Evolutionary conservation across 768 basidiomycete genomes (phyloP).

Genomic region (Dacryopinax primogenitus): DNA sequence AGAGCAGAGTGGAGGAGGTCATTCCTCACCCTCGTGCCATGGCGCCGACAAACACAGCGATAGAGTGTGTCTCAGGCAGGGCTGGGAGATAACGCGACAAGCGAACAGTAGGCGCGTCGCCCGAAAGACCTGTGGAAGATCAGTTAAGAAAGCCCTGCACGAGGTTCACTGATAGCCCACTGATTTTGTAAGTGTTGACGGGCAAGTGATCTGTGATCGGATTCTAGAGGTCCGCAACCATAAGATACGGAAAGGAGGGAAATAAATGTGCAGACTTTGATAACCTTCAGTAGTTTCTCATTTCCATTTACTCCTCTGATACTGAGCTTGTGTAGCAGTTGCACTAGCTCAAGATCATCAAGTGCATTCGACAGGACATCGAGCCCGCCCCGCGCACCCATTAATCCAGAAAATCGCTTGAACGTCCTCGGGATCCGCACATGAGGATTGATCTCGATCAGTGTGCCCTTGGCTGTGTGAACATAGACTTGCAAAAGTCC

Average conservation of each 20-base stretch:
- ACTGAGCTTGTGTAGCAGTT: constrained; percentile 89
- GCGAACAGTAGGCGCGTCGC: constrained; percentile 70
- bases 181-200: constrained; percentile 87
- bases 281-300: constrained; percentile 91
- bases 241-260: background rate
- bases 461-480: constrained; percentile 87
- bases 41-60: constrained; percentile 94
- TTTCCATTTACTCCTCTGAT: constrained; percentile 94
- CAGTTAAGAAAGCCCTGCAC: constrained; percentile 8
- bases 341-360: constrained; percentile 41
- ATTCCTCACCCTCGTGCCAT: constrained; percentile 71
- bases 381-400: constrained; percentile 46
- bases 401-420: constrained; percentile 94
- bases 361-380: background rate
- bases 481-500: constrained; percentile 95
- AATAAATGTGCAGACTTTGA: constrained; percentile 50
- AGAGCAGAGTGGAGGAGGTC: background rate
- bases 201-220: constrained; percentile 91
- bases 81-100: constrained; percentile 75
- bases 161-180: constrained; percentile 36
- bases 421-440: constrained; percentile 97
- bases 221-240: constrained; percentile 42
- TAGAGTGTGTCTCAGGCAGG: constrained; percentile 71
- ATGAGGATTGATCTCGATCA: constrained; percentile 97
- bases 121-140: constrained; percentile 57